Base-by-base conservation (phyloP, 306 rosid genomes). In the Styphnolobium japonicum region DNA sequence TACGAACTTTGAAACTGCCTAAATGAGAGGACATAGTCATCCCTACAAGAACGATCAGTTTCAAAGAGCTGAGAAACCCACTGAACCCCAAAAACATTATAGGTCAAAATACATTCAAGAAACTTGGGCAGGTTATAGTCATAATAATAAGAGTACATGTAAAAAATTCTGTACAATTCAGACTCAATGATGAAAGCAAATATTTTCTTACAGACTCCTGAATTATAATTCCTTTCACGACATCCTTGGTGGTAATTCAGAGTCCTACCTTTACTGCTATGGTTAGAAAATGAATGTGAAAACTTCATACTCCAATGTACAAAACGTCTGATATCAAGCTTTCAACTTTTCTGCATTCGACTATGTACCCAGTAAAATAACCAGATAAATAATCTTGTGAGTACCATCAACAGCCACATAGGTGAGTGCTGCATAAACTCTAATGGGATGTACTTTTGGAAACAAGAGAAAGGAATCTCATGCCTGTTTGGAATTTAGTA, bases 401-500 rank as follows among this genome's bases (percentile, higher is more conserved):
- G 33, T 67, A 22, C 7, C 71, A 73, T 51, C 46, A 81, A 61
- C 67, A 25, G 53, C 33, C 25, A 23, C 40, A 33, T 43, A 42
- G 56, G 52, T 42, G 18, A 29, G 74, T 62, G 78, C n/a, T 25
- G 45, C 51, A 10, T 29, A 63, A 40, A 62, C 57, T 69, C 21
- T 31, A 22, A 43, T 0, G 37, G 23, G 22, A 68, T 80, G 76
- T 67, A 57, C 27, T 68, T 7, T 63, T 64, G 45, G 75, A 40
- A 46, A 66, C n/a, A 53, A 40, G 61, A 53, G 39, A 60, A 60
- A 52, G 67, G 19, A 7, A 36, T 46, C 57, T 48, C 80, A 57
- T 45, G 70, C 78, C 80, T 74, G 81, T 77, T 75, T 61, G 71
- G 75, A 48, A 77, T 53, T 27, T 79, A 66, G 43, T 80, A 72